Evolutionary conservation across 139 green algal genomes (phyloP).

Genomic region (Tetradesmus lagerheimii): DNA sequence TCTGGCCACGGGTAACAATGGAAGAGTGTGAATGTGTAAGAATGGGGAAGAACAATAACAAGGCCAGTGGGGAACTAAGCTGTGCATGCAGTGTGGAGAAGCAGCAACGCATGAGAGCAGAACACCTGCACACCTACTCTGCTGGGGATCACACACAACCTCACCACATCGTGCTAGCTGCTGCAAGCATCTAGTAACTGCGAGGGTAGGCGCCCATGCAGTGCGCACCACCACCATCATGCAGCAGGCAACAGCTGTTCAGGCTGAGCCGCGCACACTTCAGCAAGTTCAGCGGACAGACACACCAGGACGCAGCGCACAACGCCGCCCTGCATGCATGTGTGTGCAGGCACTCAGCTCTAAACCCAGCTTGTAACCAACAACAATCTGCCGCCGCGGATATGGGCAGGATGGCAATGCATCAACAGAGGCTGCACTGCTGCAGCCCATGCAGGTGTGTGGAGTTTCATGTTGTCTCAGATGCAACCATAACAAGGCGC

Average conservation of each 20-base stretch:
- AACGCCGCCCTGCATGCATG: background rate
- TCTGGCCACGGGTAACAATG: background rate
- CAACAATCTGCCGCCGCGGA: background rate
- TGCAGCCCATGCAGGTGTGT: background rate
- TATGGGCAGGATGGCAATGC: background rate
- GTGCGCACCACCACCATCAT: background rate
- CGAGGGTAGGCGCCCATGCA: background rate
- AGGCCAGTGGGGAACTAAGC: background rate
- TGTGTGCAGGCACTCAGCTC: background rate
- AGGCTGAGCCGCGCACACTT: background rate
- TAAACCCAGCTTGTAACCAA: background rate
- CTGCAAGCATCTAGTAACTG: background rate
- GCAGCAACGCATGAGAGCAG: background rate
- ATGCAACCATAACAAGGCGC: background rate
- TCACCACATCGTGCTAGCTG: background rate
- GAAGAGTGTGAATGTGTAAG: slow-evolving; percentile 1
- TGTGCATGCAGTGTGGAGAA: background rate
- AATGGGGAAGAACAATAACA: background rate
- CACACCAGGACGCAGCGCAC: background rate
- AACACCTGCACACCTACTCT: background rate
- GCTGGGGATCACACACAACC: background rate
- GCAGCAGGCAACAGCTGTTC: background rate
- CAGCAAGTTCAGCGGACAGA: background rate
- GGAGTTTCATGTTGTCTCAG: background rate
- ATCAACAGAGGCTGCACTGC: background rate